phyloP scores from a whole-genome alignment of 1,284 basidiomycete species.

The Rhodotorula sp. region DNA sequence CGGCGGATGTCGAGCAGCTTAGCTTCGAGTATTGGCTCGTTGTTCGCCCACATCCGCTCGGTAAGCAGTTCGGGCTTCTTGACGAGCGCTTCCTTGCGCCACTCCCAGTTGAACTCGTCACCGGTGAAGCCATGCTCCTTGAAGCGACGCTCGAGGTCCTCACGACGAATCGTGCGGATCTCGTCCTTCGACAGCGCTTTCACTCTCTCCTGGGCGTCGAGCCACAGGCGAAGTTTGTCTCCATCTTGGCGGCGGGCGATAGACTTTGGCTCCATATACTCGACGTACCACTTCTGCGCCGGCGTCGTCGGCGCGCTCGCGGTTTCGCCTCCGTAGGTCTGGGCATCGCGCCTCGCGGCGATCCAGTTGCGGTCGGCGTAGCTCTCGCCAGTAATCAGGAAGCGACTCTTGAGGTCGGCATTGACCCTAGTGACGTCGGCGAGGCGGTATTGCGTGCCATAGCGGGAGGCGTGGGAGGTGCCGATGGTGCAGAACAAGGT shows the following conservation, averaged over 20 bases:
- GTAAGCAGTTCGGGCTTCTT: constrained; percentile 4
- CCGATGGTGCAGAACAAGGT: neutral
- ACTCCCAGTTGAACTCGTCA: neutral
- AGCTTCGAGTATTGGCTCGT: neutral
- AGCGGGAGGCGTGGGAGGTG: neutral
- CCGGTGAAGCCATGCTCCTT: neutral
- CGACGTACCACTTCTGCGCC: constrained; percentile 1
- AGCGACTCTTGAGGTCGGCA: neutral
- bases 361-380: neutral
- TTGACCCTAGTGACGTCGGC: neutral
- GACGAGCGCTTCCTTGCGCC: neutral
- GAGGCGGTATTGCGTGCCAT: neutral
- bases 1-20: neutral
- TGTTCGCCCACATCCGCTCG: neutral
- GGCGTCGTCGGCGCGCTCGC: neutral
- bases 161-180: neutral
- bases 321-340: neutral
- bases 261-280: neutral
- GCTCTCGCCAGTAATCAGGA: neutral
- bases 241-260: constrained; percentile 1
- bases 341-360: no score
- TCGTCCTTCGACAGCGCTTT: constrained; percentile 5
- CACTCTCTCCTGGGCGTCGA: neutral
- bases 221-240: neutral
- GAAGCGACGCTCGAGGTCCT: constrained; percentile 7